Percentiles rank a stretch among this genome's conserved stretches.
Conservation (phyloP, 352 stramenopile species). For the Aphanomyces euteiches region DNA sequence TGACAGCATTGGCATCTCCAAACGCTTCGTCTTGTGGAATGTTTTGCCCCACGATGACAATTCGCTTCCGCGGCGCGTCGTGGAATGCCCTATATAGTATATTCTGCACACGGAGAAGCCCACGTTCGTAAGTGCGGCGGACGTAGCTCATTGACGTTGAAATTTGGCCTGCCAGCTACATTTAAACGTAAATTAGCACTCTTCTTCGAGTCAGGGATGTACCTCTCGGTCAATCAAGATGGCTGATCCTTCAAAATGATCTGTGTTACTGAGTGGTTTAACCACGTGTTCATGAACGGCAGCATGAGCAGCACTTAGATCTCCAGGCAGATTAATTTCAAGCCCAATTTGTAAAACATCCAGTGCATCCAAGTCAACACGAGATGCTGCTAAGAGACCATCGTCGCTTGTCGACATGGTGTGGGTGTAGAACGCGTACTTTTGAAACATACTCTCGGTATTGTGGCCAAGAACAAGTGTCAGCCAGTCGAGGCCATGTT, state of each 20-base stretch:
- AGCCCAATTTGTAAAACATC: background rate
- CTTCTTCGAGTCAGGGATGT: background rate
- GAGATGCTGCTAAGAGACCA: background rate
- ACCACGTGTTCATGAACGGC: background rate
- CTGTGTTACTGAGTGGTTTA: background rate
- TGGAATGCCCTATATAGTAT: constrained; percentile 1
- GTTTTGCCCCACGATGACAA: constrained; percentile 3
- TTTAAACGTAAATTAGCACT: too few relatives aligned
- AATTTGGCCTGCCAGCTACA: background rate
- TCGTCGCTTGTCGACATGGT: background rate
- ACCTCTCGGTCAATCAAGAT: background rate
- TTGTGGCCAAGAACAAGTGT: constrained; percentile 8
- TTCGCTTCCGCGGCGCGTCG: background rate
- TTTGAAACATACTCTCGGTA: constrained; percentile 20
- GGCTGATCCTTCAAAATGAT: background rate
- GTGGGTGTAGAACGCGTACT: background rate
- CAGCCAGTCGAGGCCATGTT: constrained; percentile 20
- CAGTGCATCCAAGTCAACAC: background rate
- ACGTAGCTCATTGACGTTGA: background rate
- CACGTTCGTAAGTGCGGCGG: background rate
- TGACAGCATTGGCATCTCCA: background rate
- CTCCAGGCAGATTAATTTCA: background rate
- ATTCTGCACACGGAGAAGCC: background rate
- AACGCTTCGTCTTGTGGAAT: background rate
- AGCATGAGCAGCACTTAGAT: background rate